Evolutionary conservation across 2,329 filamentous ascomycete genomes (phyloP).

Genomic region (Lojkania enalia): DNA sequence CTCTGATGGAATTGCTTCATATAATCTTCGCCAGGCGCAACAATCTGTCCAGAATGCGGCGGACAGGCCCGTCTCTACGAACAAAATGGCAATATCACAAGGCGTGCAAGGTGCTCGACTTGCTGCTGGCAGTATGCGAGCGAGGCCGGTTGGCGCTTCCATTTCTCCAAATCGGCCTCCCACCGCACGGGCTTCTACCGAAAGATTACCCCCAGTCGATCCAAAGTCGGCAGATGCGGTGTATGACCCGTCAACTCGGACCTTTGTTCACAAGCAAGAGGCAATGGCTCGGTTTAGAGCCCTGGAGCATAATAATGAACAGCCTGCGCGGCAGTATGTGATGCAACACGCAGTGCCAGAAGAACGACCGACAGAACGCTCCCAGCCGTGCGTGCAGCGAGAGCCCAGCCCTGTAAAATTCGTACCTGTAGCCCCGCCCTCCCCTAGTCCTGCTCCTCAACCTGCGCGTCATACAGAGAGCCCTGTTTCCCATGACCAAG

Average conservation of each 20-base stretch:
- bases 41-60: conserved; percentile 43
- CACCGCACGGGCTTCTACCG: background rate
- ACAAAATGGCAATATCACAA: conserved; percentile 42
- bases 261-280: conserved; percentile 42
- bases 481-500: background rate
- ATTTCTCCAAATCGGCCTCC: conserved; percentile 26
- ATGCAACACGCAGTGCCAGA: conserved; percentile 17
- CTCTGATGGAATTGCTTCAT: conserved; percentile 22
- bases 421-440: conserved; percentile 1
- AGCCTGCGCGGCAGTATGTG: conserved; percentile 23
- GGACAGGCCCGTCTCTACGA: conserved; percentile 47
- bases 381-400: background rate
- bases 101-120: conserved; percentile 47
- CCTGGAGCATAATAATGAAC: conserved; percentile 22
- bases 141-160: conserved; percentile 53
- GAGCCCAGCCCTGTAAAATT: conserved; percentile 2
- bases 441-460: conserved; percentile 6
- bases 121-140: conserved; percentile 57
- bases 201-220: conserved; percentile 31
- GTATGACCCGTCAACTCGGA: conserved; percentile 42
- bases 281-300: conserved; percentile 40
- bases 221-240: conserved; percentile 43
- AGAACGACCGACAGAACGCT: too few species aligned
- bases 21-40: conserved; percentile 29
- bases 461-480: conserved; percentile 3